These are phyloP conservation scores for Solioccasus polychromus DNA, from an alignment of 768 basidiomycete genomes.

Conservation along the genomic window DNA sequence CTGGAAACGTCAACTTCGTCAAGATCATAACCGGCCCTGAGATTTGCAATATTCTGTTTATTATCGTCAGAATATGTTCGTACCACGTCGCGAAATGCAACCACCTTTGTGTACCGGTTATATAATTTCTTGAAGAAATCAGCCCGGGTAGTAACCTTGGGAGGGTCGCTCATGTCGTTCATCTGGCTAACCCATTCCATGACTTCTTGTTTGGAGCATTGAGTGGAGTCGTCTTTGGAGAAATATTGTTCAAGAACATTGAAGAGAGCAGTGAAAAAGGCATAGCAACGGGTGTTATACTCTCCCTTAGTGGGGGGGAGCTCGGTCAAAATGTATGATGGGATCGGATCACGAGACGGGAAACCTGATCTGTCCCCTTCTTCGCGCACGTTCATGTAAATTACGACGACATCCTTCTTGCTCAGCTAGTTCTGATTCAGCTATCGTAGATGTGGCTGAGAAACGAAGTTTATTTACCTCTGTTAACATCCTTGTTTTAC, in stretches of 20 bases:
- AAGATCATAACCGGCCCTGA: too few relatives aligned
- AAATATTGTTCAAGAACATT: neutral
- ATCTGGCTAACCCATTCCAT: neutral
- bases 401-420: neutral
- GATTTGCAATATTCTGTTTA: too few relatives aligned
- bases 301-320: fast-evolving
- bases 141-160: neutral
- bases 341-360: neutral
- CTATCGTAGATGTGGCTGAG: neutral
- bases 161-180: neutral
- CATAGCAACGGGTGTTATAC: neutral
- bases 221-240: neutral
- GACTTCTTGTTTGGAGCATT: neutral
- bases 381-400: neutral
- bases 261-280: constrained; percentile 5
- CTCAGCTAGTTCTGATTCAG: neutral
- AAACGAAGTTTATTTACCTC: neutral
- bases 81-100: neutral
- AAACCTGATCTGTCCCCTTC: neutral
- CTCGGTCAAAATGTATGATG: neutral
- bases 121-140: neutral
- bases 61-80: too few relatives aligned
- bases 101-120: neutral
- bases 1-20: too few relatives aligned
- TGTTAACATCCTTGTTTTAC: neutral